Percentiles rank a stretch among this genome's conserved stretches.
Conservation (phyloP, 2,329 filamentous ascomycete species). For the Gyromitra esculenta region DNA sequence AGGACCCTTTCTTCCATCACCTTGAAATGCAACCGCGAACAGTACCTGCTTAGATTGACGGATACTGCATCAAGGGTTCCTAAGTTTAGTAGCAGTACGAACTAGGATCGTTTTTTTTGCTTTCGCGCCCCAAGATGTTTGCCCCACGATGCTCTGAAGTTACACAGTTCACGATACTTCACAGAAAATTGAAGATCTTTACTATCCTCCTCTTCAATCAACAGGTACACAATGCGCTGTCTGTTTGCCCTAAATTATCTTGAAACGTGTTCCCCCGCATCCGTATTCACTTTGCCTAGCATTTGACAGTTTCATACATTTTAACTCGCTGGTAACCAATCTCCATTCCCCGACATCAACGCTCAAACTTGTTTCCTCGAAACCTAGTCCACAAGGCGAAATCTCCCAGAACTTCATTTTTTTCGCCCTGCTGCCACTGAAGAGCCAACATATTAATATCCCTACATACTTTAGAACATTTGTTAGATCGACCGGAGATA, state of each 20-base stretch:
- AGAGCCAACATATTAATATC: conserved; percentile 9
- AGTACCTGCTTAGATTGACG: conserved; percentile 49
- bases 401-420: conserved; percentile 9
- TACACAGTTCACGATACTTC: conserved; percentile 16
- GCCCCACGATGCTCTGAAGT: conserved; percentile 11
- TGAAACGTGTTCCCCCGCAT: conserved; percentile 28
- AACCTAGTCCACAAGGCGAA: conserved; percentile 15
- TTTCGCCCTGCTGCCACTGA: background rate
- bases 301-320: conserved; percentile 31
- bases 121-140: background rate
- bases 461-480: background rate
- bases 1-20: conserved; percentile 40
- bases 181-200: conserved; percentile 37
- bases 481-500: conserved; percentile 3
- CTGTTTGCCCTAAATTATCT: conserved; percentile 32
- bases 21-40: conserved; percentile 21
- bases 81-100: conserved; percentile 23
- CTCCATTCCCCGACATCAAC: conserved; percentile 1
- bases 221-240: conserved; percentile 38
- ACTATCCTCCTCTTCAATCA: conserved; percentile 23
- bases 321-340: conserved; percentile 36
- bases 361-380: conserved; percentile 45
- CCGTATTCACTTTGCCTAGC: conserved; percentile 8
- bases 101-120: conserved; percentile 1
- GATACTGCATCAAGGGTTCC: conserved; percentile 24